Evolutionary conservation across 2,329 filamentous ascomycete species (phyloP), one percentile per base, ranked within the genome.

Genomic region (Huntiella omanensis): DNA sequence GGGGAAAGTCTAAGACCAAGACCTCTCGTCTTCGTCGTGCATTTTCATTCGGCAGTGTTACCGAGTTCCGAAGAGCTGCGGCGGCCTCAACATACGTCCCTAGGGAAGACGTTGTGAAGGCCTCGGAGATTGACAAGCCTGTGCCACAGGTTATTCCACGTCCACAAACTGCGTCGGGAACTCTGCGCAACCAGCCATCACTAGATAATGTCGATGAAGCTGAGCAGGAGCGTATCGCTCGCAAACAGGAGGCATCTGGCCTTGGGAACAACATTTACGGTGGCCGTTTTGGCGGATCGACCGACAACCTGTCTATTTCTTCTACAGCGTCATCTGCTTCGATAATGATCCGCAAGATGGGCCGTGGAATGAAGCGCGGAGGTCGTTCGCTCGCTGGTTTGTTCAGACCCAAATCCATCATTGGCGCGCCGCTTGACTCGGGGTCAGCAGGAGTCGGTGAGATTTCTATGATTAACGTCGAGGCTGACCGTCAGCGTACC

Each of bases 321-420:
- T 92, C 85, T 3, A 92, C 84, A 7, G 84, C 84, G 15, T 92
- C 85, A 5, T 92, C 84, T 15, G 84, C 84, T 33, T 92, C 85
- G 28, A 77, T 92, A 55, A 92, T 92, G 84, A 82, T 98, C 53
- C 78, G 91, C 45, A 98, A 98, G 67, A 98, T 98, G 91, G 91
- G 91, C 47, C 85, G 86, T 53, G 87, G 88, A n/a, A 82, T 96
- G 77, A 96, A 94, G 71, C 92, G 91, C 63, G 80, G 85, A 44
- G 82, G 81, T 13, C 75, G 87, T 41, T 95, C 87, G 17, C 74
- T 98, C 46, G 92, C 92, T 54, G 91, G 91, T 19, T 69, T 98
- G 5, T 98, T 98, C 66, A 73, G 91, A 52, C 88, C 91, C 0
- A 98, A 96, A 61, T 96, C 88, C 1, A 70, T 93, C 12, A 73